A percentile compares a stretch with the other conserved stretches of the same genome.
phyloP scores from a whole-genome alignment of 805 yeast species.

The Cyberlindnera americana region DNA sequence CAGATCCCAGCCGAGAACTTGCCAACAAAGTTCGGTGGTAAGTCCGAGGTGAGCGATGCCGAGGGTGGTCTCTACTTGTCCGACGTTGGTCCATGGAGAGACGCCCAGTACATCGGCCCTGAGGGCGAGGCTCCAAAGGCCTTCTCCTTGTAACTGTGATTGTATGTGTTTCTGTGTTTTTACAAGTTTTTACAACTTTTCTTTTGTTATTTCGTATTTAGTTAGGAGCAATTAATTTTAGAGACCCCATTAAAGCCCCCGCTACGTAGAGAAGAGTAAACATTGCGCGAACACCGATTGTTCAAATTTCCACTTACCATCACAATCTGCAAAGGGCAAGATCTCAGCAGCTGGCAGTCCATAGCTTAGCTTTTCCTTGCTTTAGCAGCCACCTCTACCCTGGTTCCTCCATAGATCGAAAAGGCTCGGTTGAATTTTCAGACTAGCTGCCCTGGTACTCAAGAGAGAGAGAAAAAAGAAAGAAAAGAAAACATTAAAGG shows the following conservation, averaged over 20 bases:
- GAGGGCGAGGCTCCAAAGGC: slow-evolving; percentile 89
- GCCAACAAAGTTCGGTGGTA: slow-evolving; percentile 89
- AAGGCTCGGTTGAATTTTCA: neutral
- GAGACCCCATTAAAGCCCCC: neutral
- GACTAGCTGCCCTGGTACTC: neutral
- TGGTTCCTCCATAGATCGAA: no score
- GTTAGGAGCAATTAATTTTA: neutral
- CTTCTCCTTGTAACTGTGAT: slow-evolving; percentile 24
- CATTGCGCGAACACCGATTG: no score
- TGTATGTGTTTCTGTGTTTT: neutral
- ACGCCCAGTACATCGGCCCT: slow-evolving; percentile 80
- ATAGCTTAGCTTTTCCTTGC: no score
- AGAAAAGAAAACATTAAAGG: no score
- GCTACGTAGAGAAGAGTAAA: no score
- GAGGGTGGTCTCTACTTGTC: slow-evolving; percentile 82
- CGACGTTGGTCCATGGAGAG: slow-evolving; percentile 98
- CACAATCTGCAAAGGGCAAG: no score
- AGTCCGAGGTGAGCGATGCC: slow-evolving; percentile 56
- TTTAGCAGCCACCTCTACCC: no score
- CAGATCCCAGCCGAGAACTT: slow-evolving; percentile 93
- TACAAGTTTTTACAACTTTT: no score
- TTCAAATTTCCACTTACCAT: no score
- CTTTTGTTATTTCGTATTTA: no score
- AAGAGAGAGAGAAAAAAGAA: no score
- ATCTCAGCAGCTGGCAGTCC: no score